Percentiles rank a stretch among this genome's conserved stretches.
phyloP scores from a whole-genome alignment of 345 rosid genomes.

The Gynandropsis gynandra region DNA sequence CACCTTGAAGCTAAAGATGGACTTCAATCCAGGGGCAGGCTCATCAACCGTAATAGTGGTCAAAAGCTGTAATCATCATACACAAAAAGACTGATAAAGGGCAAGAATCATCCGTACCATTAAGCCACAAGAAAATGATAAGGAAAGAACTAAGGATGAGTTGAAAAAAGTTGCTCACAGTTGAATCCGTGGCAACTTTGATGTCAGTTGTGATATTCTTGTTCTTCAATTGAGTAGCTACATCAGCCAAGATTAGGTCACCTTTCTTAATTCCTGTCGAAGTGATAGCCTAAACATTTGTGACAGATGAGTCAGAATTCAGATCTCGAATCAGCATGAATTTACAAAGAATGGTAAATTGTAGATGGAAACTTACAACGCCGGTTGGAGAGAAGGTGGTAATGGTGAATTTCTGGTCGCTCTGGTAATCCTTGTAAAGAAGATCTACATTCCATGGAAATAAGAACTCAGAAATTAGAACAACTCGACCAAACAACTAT shows the following conservation, averaged over 20 bases:
- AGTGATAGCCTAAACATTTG: slow-evolving; percentile 53
- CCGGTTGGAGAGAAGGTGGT: slow-evolving; percentile 71
- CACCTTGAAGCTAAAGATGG: slow-evolving; percentile 67
- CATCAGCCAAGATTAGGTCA: slow-evolving; percentile 69
- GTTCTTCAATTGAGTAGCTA: slow-evolving; percentile 68
- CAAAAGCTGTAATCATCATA: slow-evolving; percentile 39
- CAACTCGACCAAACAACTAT: not conserved
- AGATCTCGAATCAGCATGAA: too few species aligned
- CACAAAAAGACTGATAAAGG: slow-evolving; percentile 6
- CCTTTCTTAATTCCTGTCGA: slow-evolving; percentile 72
- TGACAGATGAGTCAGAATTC: not conserved
- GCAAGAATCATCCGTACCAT: not conserved
- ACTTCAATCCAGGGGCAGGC: slow-evolving; percentile 82
- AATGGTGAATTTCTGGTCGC: slow-evolving; percentile 84
- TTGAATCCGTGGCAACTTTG: slow-evolving; percentile 69
- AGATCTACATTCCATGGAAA: slow-evolving; percentile 47
- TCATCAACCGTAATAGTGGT: slow-evolving; percentile 78
- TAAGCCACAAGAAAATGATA: not conserved
- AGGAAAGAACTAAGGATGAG: not conserved
- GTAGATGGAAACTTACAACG: slow-evolving; percentile 61
- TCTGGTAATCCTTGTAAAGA: slow-evolving; percentile 78
- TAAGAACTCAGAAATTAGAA: slow-evolving; percentile 7
- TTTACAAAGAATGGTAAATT: too few species aligned
- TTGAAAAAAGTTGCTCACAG: slow-evolving; percentile 34
- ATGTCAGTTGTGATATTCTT: slow-evolving; percentile 79